Conservation (phyloP, 352 stramenopile genomes). For the Pythium aristosporum region DNA sequence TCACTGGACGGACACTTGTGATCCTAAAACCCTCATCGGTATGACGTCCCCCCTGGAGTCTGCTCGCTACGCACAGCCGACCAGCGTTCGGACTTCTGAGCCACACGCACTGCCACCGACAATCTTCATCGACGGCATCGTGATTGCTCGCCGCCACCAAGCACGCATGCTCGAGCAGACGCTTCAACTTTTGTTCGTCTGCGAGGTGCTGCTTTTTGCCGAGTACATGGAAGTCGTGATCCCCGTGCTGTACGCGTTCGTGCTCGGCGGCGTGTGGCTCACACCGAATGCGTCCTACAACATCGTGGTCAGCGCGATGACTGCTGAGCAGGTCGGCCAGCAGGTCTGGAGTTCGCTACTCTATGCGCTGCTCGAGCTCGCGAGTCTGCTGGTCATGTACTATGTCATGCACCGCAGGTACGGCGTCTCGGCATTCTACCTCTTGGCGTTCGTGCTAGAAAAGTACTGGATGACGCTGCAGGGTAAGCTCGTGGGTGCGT, state of each 20-base stretch:
- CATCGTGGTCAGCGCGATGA: constrained; percentile 12
- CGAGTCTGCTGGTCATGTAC: constrained; percentile 32
- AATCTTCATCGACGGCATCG: constrained; percentile 20
- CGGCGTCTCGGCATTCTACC: constrained; percentile 27
- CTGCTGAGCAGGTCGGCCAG: too few species aligned
- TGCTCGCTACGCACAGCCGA: too few species aligned
- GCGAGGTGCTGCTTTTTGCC: constrained; percentile 32
- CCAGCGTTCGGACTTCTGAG: too few species aligned
- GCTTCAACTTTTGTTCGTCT: constrained; percentile 28
- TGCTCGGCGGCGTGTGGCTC: neutral
- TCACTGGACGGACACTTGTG: too few species aligned
- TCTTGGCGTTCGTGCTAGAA: constrained; percentile 36
- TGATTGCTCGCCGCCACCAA: constrained; percentile 21
- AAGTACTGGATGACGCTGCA: constrained; percentile 36
- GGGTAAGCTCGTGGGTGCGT: constrained; percentile 32
- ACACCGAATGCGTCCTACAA: constrained; percentile 22
- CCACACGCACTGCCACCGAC: too few species aligned
- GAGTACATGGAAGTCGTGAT: constrained; percentile 34
- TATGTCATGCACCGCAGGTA: constrained; percentile 30
- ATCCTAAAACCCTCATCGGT: too few species aligned
- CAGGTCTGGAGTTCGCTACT: constrained; percentile 19
- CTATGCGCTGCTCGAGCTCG: constrained; percentile 35
- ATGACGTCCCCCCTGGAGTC: too few species aligned
- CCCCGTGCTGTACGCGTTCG: constrained; percentile 18
- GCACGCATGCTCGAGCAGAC: constrained; percentile 29